phyloP scores from a whole-genome alignment of 1,139 yeast genomes.

The Candida sp. region DNA sequence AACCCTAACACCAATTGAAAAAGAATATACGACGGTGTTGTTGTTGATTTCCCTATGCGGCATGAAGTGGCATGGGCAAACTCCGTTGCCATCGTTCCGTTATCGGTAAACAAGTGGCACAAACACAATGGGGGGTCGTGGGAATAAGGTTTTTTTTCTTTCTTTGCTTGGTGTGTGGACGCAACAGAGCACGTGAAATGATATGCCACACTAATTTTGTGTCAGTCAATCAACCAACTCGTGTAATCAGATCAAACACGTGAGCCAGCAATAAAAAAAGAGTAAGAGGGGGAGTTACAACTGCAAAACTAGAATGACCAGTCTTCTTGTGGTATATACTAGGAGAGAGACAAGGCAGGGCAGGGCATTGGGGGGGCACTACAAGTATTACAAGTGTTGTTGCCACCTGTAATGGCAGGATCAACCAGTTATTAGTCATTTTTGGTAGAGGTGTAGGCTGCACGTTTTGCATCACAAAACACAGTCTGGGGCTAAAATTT shows the following conservation, averaged over 20 bases:
- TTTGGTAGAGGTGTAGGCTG: background rate
- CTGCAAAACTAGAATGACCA: too few relatives aligned
- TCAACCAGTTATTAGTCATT: background rate
- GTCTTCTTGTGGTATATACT: too few relatives aligned
- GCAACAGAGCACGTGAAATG: constrained; percentile 7
- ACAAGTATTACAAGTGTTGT: too few relatives aligned
- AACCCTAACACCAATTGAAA: background rate
- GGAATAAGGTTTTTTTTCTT: background rate
- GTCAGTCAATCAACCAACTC: too few relatives aligned
- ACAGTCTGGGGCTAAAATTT: background rate
- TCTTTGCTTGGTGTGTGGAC: background rate
- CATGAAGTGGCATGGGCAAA: background rate
- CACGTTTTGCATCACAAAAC: constrained; percentile 4
- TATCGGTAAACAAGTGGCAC: background rate
- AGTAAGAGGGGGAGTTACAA: too few relatives aligned
- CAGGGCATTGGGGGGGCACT: too few relatives aligned
- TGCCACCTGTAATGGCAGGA: too few relatives aligned
- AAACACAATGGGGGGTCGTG: background rate
- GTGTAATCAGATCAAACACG: too few relatives aligned
- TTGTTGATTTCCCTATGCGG: background rate
- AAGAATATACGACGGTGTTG: background rate
- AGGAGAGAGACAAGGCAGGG: too few relatives aligned
- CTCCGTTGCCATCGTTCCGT: background rate
- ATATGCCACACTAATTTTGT: constrained; percentile 2
- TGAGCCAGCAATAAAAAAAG: too few relatives aligned